Conservation (phyloP, 768 basidiomycete species). For the Tricholoma sp. region DNA sequence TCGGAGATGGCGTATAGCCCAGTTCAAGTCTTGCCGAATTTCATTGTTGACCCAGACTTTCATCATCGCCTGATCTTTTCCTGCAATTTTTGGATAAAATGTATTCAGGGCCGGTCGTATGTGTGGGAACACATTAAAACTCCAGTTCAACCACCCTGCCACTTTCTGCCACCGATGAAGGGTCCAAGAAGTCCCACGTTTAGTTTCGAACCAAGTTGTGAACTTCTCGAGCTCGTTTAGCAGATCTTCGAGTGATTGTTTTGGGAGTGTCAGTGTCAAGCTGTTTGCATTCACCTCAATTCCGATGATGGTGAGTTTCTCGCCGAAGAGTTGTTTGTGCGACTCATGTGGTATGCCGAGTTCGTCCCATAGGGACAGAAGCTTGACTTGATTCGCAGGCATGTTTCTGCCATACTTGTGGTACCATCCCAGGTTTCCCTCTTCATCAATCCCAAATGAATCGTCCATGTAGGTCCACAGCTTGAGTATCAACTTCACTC, state of each 20-base stretch:
- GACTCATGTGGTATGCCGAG: too few species aligned
- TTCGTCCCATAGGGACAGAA: too few species aligned
- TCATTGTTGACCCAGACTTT: background rate
- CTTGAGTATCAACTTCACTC: background rate
- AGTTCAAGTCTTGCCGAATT: background rate
- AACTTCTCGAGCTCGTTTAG: background rate
- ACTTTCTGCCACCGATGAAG: background rate
- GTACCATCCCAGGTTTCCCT: slow-evolving; percentile 20
- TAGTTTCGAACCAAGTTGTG: background rate
- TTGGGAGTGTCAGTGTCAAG: slow-evolving; percentile 20
- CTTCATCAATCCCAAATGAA: slow-evolving; percentile 16
- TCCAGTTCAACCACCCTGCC: background rate
- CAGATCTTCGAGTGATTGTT: background rate
- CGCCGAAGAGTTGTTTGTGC: too few species aligned
- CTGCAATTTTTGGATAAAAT: background rate
- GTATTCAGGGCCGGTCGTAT: background rate
- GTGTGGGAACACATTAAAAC: background rate
- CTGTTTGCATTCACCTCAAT: too few species aligned
- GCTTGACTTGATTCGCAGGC: too few species aligned
- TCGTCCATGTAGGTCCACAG: background rate
- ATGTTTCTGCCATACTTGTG: slow-evolving; percentile 26
- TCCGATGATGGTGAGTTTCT: too few species aligned
- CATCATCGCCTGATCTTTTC: background rate
- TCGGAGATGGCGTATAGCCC: background rate
- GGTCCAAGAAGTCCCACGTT: background rate